Evolutionary conservation across 176 grass and related monocot species (phyloP).

Genomic region (Tillandsia leiboldiana): DNA sequence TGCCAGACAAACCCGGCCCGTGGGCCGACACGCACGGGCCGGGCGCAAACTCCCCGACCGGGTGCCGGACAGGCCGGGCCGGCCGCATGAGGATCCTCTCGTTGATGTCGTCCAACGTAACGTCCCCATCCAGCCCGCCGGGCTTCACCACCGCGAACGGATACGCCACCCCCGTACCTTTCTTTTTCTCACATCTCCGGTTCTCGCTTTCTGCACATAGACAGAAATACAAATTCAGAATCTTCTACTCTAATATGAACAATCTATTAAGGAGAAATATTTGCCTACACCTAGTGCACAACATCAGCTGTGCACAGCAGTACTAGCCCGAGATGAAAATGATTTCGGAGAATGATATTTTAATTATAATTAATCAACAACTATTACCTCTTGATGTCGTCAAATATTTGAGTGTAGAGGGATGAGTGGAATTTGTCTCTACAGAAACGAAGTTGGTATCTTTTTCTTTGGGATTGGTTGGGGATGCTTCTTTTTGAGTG

Average conservation of each 20-base stretch:
- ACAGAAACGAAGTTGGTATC: slow-evolving; percentile 1
- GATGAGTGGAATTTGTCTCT: neutral
- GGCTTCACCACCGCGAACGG: slow-evolving; percentile 95
- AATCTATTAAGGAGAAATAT: too few relatives aligned
- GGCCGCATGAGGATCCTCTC: slow-evolving; percentile 61
- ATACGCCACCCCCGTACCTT: slow-evolving; percentile 23
- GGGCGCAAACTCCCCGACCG: slow-evolving; percentile 80
- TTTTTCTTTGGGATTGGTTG: neutral
- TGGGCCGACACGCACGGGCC: slow-evolving; percentile 47
- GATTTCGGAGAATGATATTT: too few relatives aligned
- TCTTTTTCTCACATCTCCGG: slow-evolving; percentile 22
- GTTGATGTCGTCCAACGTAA: slow-evolving; percentile 95
- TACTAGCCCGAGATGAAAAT: too few relatives aligned
- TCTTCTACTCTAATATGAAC: too few relatives aligned
- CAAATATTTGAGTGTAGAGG: slow-evolving; percentile 11
- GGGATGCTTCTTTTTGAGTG: slow-evolving; percentile 20
- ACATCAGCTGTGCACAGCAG: too few relatives aligned
- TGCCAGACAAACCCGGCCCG: slow-evolving; percentile 68
- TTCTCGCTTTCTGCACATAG: neutral
- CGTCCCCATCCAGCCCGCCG: slow-evolving; percentile 57
- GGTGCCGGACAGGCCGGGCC: slow-evolving; percentile 67
- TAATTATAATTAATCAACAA: too few relatives aligned
- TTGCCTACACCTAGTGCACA: too few relatives aligned
- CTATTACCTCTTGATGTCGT: too few relatives aligned
- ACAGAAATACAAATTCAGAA: too few relatives aligned